Base-by-base conservation (phyloP, 2,329 filamentous ascomycete genomes). In the Gyromitra esculenta region DNA sequence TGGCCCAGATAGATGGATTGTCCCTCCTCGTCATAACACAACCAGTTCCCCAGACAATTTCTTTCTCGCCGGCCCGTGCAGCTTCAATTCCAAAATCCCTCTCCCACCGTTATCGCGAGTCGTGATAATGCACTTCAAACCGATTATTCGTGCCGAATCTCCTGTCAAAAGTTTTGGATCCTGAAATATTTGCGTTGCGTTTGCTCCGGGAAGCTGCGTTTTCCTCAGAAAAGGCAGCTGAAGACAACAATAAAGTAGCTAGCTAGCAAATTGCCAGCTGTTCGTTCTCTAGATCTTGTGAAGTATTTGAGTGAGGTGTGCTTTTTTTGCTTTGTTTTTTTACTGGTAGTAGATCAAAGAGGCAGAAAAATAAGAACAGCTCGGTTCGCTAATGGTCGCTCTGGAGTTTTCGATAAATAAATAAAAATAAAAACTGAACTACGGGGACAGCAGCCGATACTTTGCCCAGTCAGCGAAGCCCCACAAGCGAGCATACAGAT, bases 381-480 rank as follows among this genome's bases (percentile, higher is more conserved):
- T 77, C 71, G 71, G 71, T 70, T 77, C 70, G 75, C 72, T 74
- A 70, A 75, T 59, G 48, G 65, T 25, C 74, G 63, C 59, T 43
- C 57, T 62, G 18, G 56, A 65, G 35, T 68, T 65, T 54, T 70
- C 43, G 41, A 37, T 69, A 18, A 60, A n/a, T 21, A 45, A 63
- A 35, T 18, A 73, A 72, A 73, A 72, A 71, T 54, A 45, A 67
- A 68, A 75, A 75, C 65, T 70, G 18, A 65, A 69, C 50, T 74
- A 68, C 64, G 56, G 63, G 57, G 64, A 56, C 57, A 70, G 56
- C 39, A 77, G 71, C 64, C 66, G 75, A 62, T 56, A 60, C 65
- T 71, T 65, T 65, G 39, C 41, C 75, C 57, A 70, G 75, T 77
- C 71, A 75, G 70, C 48, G 70, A 39, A 74, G 75, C 65, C 60